A percentile compares a stretch with the other conserved stretches of the same genome.
Evolutionary conservation across 2,329 filamentous ascomycete genomes (phyloP).

Genomic region (Botryotinia narcissicola): DNA sequence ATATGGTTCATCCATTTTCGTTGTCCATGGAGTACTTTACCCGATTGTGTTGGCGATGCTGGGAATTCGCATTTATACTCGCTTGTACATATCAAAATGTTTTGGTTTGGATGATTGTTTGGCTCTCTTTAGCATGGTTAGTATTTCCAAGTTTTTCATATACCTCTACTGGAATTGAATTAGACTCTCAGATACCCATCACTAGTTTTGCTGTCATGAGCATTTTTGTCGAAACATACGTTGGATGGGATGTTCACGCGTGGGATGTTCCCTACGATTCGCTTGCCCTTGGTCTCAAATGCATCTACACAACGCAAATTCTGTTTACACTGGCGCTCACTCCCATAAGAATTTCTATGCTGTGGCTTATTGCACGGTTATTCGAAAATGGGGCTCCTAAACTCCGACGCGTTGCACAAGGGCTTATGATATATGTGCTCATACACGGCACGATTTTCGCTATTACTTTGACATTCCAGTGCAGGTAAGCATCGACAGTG

Average conservation of each 20-base stretch:
- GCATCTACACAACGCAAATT: background rate
- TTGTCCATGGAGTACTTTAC: background rate
- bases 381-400: background rate
- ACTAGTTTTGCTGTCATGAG: background rate
- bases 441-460: background rate
- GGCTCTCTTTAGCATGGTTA: constrained; percentile 1
- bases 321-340: background rate
- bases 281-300: background rate
- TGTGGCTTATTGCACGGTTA: background rate
- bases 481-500: background rate
- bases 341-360: background rate
- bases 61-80: background rate
- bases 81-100: background rate
- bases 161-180: background rate
- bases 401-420: background rate
- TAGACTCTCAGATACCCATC: background rate
- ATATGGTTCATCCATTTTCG: background rate
- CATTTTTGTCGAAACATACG: background rate
- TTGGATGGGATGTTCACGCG: constrained; percentile 3
- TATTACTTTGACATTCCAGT: background rate
- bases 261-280: background rate
- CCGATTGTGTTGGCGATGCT: background rate
- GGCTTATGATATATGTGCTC: background rate
- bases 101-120: background rate
- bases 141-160: background rate